Evolutionary conservation across 2,329 filamentous ascomycete species (phyloP).

Genomic region (Fusarium sp.): DNA sequence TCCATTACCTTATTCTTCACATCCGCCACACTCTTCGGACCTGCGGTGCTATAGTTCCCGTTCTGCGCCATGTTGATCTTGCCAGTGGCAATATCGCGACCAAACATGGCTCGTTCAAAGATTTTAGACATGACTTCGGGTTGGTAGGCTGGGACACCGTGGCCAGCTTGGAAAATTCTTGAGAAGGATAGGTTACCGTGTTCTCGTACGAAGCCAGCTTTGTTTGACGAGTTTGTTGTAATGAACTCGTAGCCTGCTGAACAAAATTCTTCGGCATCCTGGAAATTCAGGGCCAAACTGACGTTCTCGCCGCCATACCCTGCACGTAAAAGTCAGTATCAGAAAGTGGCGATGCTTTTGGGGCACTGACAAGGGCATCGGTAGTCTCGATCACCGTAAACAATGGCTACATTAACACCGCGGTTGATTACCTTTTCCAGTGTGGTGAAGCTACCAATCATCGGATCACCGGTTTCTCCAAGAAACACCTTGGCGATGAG

Average conservation of each 20-base stretch:
- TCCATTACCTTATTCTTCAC: constrained; percentile 62
- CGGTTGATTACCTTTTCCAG: constrained; percentile 68
- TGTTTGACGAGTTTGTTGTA: constrained; percentile 71
- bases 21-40: constrained; percentile 64
- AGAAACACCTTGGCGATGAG: constrained; percentile 63
- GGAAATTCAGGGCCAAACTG: constrained; percentile 67
- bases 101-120: constrained; percentile 68
- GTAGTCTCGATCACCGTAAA: constrained; percentile 73
- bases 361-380: constrained; percentile 67
- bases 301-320: constrained; percentile 71
- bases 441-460: constrained; percentile 52
- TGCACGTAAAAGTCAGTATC: neutral
- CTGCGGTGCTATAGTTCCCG: constrained; percentile 46
- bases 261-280: constrained; percentile 65
- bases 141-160: constrained; percentile 69
- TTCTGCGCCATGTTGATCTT: constrained; percentile 55
- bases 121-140: constrained; percentile 65
- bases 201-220: constrained; percentile 79
- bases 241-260: constrained; percentile 77
- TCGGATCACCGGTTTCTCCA: constrained; percentile 69
- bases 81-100: constrained; percentile 65
- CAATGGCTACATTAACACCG: constrained; percentile 74
- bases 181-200: constrained; percentile 77
- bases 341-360: fast-evolving
- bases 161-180: constrained; percentile 72